Conservation (phyloP, 257 asterid species). For the Solanum pinnatisectum region DNA sequence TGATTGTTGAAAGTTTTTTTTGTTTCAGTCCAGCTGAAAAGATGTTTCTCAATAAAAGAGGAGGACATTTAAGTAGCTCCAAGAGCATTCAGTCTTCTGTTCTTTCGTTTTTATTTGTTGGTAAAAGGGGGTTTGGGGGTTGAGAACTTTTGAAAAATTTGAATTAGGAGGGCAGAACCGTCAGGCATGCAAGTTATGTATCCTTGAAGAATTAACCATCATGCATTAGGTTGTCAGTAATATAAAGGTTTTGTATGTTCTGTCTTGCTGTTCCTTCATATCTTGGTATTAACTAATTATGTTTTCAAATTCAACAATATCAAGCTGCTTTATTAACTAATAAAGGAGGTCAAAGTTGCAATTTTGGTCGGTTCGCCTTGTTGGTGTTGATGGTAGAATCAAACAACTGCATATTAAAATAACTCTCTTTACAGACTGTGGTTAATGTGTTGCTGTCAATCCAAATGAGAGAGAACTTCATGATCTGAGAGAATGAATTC, state of each 20-base stretch:
- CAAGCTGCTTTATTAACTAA: background rate
- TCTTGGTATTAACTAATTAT: background rate
- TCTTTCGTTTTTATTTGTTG: background rate
- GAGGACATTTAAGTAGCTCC: background rate
- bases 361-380: background rate
- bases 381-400: background rate
- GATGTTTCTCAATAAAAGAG: background rate
- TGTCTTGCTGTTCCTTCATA: background rate
- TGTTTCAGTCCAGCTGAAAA: background rate
- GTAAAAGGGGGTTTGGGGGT: background rate
- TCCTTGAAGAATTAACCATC: background rate
- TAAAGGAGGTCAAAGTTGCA: background rate
- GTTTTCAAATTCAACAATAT: background rate
- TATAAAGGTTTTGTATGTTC: background rate
- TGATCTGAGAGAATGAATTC: background rate
- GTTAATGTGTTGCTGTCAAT: background rate
- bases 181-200: background rate
- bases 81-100: background rate
- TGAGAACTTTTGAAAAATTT: background rate
- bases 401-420: background rate
- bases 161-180: background rate
- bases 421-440: background rate
- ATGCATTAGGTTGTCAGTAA: background rate
- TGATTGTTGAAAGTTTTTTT: background rate
- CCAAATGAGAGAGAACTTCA: background rate